Base-by-base conservation (phyloP, 2,329 filamentous ascomycete genomes). In the Talaromyces atroroseus region DNA sequence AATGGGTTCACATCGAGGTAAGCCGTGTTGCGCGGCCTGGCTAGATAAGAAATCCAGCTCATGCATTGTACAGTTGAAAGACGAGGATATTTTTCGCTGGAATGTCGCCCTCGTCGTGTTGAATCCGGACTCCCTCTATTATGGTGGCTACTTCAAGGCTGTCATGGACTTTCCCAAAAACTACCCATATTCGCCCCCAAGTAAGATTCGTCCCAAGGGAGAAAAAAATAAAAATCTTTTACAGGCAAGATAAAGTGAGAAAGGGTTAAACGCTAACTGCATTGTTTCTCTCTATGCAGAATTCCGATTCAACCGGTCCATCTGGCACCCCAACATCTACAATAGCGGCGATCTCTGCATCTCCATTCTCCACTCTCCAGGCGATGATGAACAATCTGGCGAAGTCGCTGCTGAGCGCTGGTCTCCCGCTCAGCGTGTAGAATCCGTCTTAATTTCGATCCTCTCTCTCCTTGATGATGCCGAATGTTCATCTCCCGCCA, bases 261-360 rank as follows among this genome's bases (percentile, higher is more conserved):
- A 8, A 18, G 20, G 7, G 8, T 5, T 10, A 12, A 40, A 40
- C 18, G 5, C 14, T 29, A 36, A 50, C 48, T 21, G 32, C 14
- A 26, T 36, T n/a, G 18, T 18, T 47, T 20, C 62, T 18, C 45
- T 20, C 62, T 44, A 11, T 44, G n/a, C 20, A 80, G 88, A 87
- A 56, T 97, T 99, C 79, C 86, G 87, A 61, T 97, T 99, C 75
- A 71, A 84, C 18, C 82, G 81, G 34, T 85, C 88, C 16, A 86
- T 97, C 60, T 90, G 85, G 75, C 92, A 99, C 71, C 92, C 92
- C 2, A 99, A 99, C 71, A 86, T 99, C 67, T 97, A 97, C 76
- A 76, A 84, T 5, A 89, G 96, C 71, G 92, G 92, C 65, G 87
- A 87, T 63, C 82, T 97, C 46, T 97, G 94, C 78, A 97, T 99